phyloP scores from a whole-genome alignment of 352 stramenopile species.

The Aphanomyces invadans region DNA sequence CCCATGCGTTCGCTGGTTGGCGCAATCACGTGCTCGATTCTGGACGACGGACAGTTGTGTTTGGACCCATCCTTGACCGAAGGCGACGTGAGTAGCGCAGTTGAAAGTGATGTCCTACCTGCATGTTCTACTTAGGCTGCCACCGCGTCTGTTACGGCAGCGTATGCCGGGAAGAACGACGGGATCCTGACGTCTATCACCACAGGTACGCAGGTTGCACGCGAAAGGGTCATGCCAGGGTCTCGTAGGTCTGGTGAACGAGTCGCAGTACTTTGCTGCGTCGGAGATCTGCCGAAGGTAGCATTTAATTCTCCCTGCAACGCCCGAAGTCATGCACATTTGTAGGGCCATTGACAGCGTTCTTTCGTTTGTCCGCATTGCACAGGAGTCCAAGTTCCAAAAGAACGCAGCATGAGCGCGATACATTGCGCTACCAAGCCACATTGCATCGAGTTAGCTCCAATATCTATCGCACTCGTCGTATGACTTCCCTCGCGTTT shows the following conservation, averaged over 20 bases:
- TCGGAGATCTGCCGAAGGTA: slow-evolving; percentile 72
- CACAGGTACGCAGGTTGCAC: slow-evolving; percentile 35
- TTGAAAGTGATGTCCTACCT: neutral
- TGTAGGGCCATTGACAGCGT: slow-evolving; percentile 63
- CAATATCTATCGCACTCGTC: neutral
- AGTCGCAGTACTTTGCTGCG: slow-evolving; percentile 79
- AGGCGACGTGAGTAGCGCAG: slow-evolving; percentile 46
- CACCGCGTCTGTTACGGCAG: slow-evolving; percentile 54
- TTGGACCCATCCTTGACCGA: slow-evolving; percentile 58
- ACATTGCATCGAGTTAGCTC: too few species aligned
- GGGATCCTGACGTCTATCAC: slow-evolving; percentile 73
- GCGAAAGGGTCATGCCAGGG: neutral
- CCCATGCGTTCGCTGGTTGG: slow-evolving; percentile 65
- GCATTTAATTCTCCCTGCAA: neutral
- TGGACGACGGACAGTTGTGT: slow-evolving; percentile 53
- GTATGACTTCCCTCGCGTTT: too few species aligned
- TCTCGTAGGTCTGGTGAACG: slow-evolving; percentile 44
- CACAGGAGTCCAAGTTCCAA: slow-evolving; percentile 22
- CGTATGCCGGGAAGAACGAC: slow-evolving; percentile 51
- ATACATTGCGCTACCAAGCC: neutral
- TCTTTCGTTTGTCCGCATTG: slow-evolving; percentile 59
- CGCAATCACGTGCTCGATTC: slow-evolving; percentile 56
- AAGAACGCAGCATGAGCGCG: neutral
- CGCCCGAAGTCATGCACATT: neutral
- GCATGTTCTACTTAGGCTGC: neutral